Evolutionary conservation across 805 yeast genomes (phyloP).

Genomic region (Candida quercuum): DNA sequence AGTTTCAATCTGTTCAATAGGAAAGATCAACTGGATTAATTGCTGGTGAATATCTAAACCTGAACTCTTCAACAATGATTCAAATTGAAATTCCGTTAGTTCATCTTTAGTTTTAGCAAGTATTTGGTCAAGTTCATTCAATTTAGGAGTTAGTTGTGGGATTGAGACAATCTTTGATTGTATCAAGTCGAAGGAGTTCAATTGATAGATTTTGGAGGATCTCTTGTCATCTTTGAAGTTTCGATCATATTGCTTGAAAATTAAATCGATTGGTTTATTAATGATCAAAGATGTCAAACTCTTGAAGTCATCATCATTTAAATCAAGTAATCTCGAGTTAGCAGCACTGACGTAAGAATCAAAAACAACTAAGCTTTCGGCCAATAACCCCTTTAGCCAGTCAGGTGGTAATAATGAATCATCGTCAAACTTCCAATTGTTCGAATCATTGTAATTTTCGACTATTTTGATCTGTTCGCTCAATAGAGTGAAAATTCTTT

Average conservation of each 20-base stretch:
- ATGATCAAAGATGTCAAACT: conserved; percentile 38
- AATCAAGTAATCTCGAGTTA: conserved; percentile 30
- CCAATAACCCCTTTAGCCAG: conserved; percentile 66
- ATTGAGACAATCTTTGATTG: conserved; percentile 44
- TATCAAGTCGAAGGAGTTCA: conserved; percentile 59
- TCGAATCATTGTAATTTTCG: conserved; percentile 17
- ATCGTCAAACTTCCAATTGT: conserved; percentile 29
- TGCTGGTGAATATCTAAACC: conserved; percentile 56
- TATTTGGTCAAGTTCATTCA: conserved; percentile 25
- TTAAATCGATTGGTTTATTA: conserved; percentile 31
- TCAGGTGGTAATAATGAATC: conserved; percentile 76
- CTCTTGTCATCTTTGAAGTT: conserved; percentile 23
- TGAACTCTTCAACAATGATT: conserved; percentile 43
- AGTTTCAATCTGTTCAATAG: conserved; percentile 41
- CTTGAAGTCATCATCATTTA: conserved; percentile 30
- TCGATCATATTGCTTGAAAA: conserved; percentile 22
- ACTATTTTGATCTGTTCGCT: conserved; percentile 29
- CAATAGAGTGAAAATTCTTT: conserved; percentile 35
- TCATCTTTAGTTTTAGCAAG: conserved; percentile 32
- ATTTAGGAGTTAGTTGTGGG: conserved; percentile 33
- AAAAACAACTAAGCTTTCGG: conserved; percentile 51
- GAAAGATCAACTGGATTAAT: conserved; percentile 67
- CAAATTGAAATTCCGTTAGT: conserved; percentile 41
- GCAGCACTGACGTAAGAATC: conserved; percentile 8
- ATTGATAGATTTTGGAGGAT: conserved; percentile 35